Base-by-base conservation (phyloP, 1,284 basidiomycete species). In the Pseudozyma sp. region DNA sequence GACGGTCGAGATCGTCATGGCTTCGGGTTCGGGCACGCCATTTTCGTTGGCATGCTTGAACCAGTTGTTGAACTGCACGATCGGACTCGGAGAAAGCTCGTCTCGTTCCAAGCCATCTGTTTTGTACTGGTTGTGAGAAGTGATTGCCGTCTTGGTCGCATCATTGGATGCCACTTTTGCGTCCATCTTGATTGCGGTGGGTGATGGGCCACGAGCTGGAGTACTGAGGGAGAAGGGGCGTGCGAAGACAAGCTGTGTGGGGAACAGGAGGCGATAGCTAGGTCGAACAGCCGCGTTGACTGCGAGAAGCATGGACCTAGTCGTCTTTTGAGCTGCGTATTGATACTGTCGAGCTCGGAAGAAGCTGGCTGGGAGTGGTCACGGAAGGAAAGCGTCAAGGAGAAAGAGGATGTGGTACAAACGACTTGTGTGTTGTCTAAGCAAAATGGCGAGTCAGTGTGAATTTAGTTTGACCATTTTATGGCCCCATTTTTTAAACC, bases 1-100 rank as follows among this genome's bases (percentile, higher is more conserved):
- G 8, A 66, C 70, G 7, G 80, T 82, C n/a, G 70, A 71, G 19
- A 84, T 59, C 30, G 78, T 80, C 82, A 84, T 84, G 7, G 81
- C 80, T 53, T 83, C 82, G 1, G 82, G 82, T 55, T 83, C 80
- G 2, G 63, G 54, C 17, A 83, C 79, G n/a, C 70, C 65, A 9
- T 75, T 63, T 11, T 71, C 67, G 8, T 39, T 24, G 16, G 81
- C 81, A 16, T 79, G 57, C 37, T 72, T 56, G 60, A 83, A 82
- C 82, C 82, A 84, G 33, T 46, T 30, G 51, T 78, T 64, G 65
- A 84, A 84, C 46, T 81, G 78, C 24, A 68, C 59, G 44, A 84
- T 78, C 10, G 82, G 81, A 16, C 65, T 65, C 5, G 75, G 44
- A 5, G 58, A 58, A 7, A 84, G 71, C 17, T 68, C 59, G 2